Evolutionary conservation across 305 asterid species (phyloP).

Genomic region (Euphrasia arctica): DNA sequence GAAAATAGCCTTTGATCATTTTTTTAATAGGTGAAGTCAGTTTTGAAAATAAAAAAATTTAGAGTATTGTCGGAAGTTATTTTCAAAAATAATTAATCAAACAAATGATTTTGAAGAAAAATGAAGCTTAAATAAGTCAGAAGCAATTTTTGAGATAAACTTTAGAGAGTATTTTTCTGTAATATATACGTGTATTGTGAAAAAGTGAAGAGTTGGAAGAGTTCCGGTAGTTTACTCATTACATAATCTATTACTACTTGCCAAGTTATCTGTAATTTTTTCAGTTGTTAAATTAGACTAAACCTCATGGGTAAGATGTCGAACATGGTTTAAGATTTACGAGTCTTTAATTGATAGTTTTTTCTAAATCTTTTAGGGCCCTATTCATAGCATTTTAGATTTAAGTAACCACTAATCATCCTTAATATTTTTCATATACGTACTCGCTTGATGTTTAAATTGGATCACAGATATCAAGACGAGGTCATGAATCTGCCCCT

Average conservation of each 20-base stretch:
- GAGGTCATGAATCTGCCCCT: conserved; percentile 85
- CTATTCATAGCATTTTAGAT: no score
- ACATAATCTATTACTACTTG: neutral
- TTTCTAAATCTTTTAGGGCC: no score
- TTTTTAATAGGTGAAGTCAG: neutral
- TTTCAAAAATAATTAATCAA: no score
- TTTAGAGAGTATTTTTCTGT: neutral
- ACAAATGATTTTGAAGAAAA: neutral
- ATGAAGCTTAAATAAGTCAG: neutral
- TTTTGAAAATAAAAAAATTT: neutral
- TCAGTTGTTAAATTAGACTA: no score
- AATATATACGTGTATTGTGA: no score
- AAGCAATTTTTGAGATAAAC: neutral
- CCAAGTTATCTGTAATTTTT: no score
- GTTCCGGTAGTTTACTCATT: no score
- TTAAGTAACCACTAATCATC: no score
- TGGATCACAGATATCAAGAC: conserved; percentile 65
- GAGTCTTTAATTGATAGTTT: no score
- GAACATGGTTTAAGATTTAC: no score
- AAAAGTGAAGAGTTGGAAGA: no score
- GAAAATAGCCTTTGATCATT: neutral
- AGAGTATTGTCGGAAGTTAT: neutral
- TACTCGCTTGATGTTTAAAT: conserved; percentile 12
- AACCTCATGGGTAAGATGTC: no score
- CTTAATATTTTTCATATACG: neutral